A percentile compares a stretch with the other conserved stretches of the same genome.
Conservation (phyloP, 805 yeast species). For the Blastobotrys robertii region DNA sequence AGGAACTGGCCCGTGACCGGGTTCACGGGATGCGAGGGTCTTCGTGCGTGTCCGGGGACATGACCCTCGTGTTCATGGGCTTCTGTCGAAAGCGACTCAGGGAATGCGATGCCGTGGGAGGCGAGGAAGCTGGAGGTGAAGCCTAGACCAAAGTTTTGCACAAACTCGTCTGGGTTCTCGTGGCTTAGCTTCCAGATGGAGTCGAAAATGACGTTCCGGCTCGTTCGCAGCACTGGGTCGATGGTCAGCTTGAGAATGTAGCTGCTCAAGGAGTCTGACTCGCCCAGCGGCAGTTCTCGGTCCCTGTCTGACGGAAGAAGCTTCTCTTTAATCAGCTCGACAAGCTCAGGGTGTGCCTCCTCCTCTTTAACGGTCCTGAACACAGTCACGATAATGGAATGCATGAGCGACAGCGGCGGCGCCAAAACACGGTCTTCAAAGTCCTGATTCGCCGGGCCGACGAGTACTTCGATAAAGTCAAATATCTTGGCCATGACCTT, state of each 20-base stretch:
- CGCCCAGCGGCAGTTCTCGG: constrained; percentile 18
- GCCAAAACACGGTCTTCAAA: constrained; percentile 7
- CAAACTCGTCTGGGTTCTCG: constrained; percentile 14
- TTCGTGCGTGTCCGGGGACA: neutral
- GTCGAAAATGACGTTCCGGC: constrained; percentile 14
- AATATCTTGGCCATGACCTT: constrained; percentile 1
- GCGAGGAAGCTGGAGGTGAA: constrained; percentile 22
- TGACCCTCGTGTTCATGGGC: neutral
- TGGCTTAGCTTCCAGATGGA: constrained; percentile 17
- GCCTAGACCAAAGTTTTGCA: constrained; percentile 22
- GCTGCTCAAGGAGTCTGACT: constrained; percentile 13
- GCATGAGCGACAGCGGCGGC: constrained; percentile 8
- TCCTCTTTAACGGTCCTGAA: constrained; percentile 1
- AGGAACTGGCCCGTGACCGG: neutral
- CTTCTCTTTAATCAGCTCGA: neutral
- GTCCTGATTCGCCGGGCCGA: constrained; percentile 2
- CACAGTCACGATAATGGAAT: constrained; percentile 5
- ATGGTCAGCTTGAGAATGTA: constrained; percentile 14
- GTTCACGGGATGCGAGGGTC: neutral
- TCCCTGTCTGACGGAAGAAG: constrained; percentile 15
- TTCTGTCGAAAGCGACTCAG: constrained; percentile 11
- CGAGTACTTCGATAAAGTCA: constrained; percentile 3
- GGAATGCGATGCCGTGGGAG: constrained; percentile 11
- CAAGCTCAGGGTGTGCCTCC: neutral
- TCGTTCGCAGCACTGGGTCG: constrained; percentile 13